These are phyloP conservation scores for Krasilnikovozyma curviuscula DNA, from an alignment of 768 basidiomycete genomes.

Conservation along the genomic window DNA sequence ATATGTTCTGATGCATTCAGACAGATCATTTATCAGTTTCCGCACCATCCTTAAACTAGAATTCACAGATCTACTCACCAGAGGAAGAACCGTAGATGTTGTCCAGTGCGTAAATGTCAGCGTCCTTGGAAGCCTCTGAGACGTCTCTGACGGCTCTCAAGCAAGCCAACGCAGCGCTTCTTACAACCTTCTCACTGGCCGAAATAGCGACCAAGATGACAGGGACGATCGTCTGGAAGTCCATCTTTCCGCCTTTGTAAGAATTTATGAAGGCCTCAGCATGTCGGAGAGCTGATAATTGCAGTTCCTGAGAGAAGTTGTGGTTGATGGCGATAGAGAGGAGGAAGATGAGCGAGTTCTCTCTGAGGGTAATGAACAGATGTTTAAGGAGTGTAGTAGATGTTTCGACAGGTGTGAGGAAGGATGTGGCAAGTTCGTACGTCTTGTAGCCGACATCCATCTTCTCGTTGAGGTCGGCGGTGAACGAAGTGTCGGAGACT, in stretches of 20 bases:
- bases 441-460: slow-evolving; percentile 34
- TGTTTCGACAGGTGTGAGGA: slow-evolving; percentile 33
- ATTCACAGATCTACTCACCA: too few relatives aligned
- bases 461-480: slow-evolving; percentile 31
- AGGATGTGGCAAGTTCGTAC: slow-evolving; percentile 48
- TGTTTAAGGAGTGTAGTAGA: slow-evolving; percentile 40
- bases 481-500: slow-evolving; percentile 39
- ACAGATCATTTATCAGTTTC: too few relatives aligned
- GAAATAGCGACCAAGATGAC: slow-evolving; percentile 18
- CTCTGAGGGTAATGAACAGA: slow-evolving; percentile 48
- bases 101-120: slow-evolving; percentile 5
- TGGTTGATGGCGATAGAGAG: slow-evolving; percentile 41
- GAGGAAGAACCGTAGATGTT: slow-evolving; percentile 10
- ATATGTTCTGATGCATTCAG: slow-evolving; percentile 14
- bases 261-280: slow-evolving; percentile 47
- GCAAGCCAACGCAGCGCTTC: slow-evolving; percentile 21
- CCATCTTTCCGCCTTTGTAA: slow-evolving; percentile 29
- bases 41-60: too few relatives aligned
- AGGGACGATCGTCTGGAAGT: slow-evolving; percentile 29
- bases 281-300: slow-evolving; percentile 48
- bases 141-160: slow-evolving; percentile 2
- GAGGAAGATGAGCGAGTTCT: slow-evolving; percentile 60
- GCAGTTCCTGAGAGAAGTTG: slow-evolving; percentile 17
- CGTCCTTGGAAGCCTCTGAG: too few relatives aligned
- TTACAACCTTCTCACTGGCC: slow-evolving; percentile 17